phyloP scores from a whole-genome alignment of 2,329 filamentous ascomycete species.

The Ceratocystis variospora region DNA sequence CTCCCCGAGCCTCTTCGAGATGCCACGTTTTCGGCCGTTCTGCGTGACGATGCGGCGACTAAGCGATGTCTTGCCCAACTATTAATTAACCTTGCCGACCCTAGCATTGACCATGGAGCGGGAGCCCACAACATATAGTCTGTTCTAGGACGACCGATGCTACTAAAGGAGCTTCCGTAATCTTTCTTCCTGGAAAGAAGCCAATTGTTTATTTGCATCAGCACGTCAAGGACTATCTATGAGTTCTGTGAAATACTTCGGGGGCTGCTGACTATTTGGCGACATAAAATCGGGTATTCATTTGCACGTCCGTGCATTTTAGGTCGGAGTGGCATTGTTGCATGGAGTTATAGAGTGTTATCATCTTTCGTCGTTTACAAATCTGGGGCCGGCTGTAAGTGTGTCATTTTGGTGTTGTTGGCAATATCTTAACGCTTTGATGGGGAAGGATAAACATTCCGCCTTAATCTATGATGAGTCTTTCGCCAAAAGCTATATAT shows the following conservation, averaged over 20 bases:
- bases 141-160: not conserved
- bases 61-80: constrained; percentile 97
- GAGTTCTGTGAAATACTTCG: not conserved
- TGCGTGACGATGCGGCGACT: constrained; percentile 91
- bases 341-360: not conserved
- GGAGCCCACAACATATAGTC: constrained; percentile 21
- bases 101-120: constrained; percentile 44
- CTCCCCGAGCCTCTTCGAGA: constrained; percentile 97
- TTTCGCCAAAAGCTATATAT: not conserved
- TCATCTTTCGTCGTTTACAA: not conserved
- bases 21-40: constrained; percentile 89
- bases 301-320: not conserved
- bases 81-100: constrained; percentile 89
- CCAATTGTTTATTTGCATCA: not conserved
- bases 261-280: not conserved
- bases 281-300: not conserved
- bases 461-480: not conserved
- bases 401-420: not conserved
- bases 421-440: not conserved
- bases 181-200: not conserved
- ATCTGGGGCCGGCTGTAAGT: not conserved
- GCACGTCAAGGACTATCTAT: not conserved
- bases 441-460: not conserved
- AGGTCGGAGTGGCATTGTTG: not conserved
- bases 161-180: not conserved